Base-by-base conservation (phyloP, 495 filamentous ascomycete genomes). In the Cercophora scortea region DNA sequence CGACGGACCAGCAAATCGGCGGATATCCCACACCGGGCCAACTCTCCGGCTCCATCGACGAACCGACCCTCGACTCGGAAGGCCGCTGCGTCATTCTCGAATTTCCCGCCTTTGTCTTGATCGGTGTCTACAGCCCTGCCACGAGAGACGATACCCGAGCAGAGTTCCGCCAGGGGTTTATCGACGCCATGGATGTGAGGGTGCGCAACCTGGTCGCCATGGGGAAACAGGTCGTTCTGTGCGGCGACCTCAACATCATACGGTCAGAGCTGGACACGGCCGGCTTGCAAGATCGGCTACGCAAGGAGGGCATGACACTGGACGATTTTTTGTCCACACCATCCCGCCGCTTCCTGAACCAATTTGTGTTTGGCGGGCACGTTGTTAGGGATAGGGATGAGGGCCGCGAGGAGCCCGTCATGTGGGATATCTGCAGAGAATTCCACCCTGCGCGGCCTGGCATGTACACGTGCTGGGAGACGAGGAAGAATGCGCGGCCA, bases 1-100 rank as follows among this genome's bases (percentile, higher is more conserved):
- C 89, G 3, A 62, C 77, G 42, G 81, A 87, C n/a, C 80, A 91
- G 92, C n/a, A 92, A 91, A 10, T 98, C 16, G 48, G 48, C 38
- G 48, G 48, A 42, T 50, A 50, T 25, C 48, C 48, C 4, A 33
- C 8, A 1, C 13, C 5, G 0, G 48, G 19, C 13, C 48, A 50
- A 25, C 35, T 50, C 16, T 47, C 45, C 45, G 12, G 13, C 17
- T 8, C 12, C 1, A 16, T 32, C n/a, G 48, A 50, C 38, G 48
- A 50, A 18, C 13, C 48, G 7, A 34, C 39, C 8, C 19, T 50
- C 17, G 48, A 50, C 17, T 50, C 48, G 8, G 48, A 98, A 77
- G 93, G 93, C 6, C 84, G 93, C 39, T 91, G 89, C 59, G 81
- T 96, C 6, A 73, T 96, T n/a, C 77, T 98, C 3, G 93, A 98